These are phyloP conservation scores for Pestalotiopsis sp. DNA, from an alignment of 2,329 filamentous ascomycete species.

Conservation along the genomic window DNA sequence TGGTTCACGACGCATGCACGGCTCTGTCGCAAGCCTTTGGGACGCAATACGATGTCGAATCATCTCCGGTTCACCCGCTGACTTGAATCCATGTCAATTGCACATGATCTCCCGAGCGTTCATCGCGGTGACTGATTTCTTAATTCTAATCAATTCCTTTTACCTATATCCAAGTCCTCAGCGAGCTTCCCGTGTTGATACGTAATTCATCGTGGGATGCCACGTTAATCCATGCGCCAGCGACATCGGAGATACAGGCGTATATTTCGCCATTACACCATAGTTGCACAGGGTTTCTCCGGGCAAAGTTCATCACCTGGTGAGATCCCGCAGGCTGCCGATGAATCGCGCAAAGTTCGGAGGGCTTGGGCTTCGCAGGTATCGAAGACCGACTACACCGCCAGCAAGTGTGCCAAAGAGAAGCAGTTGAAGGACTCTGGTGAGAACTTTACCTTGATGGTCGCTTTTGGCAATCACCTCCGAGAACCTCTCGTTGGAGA, in stretches of 20 bases:
- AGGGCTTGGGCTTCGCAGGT: not conserved
- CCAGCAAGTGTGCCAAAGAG: constrained; percentile 18
- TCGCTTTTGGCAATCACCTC: constrained; percentile 74
- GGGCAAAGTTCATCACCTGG: not conserved
- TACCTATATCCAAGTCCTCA: too few relatives aligned
- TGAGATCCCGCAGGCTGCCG: not conserved
- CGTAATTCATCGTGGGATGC: too few relatives aligned
- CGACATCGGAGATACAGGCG: too few relatives aligned
- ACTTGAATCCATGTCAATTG: not conserved
- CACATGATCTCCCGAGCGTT: not conserved
- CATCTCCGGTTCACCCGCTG: not conserved
- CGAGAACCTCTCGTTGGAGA: constrained; percentile 89
- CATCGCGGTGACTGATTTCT: too few relatives aligned
- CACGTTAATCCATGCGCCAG: too few relatives aligned
- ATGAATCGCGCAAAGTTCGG: not conserved
- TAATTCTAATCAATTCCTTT: too few relatives aligned
- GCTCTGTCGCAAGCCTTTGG: constrained; percentile 7
- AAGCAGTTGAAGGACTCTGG: constrained; percentile 43
- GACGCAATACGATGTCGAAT: not conserved
- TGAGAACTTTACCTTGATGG: constrained; percentile 66
- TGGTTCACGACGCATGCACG: constrained; percentile 7
- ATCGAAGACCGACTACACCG: constrained; percentile 7
- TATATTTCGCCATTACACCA: not conserved
- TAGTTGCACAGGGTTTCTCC: not conserved
- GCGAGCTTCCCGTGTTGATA: too few relatives aligned